Evolutionary conservation across 805 yeast genomes (phyloP).

Genomic region (Wickerhamomyces queroliae): DNA sequence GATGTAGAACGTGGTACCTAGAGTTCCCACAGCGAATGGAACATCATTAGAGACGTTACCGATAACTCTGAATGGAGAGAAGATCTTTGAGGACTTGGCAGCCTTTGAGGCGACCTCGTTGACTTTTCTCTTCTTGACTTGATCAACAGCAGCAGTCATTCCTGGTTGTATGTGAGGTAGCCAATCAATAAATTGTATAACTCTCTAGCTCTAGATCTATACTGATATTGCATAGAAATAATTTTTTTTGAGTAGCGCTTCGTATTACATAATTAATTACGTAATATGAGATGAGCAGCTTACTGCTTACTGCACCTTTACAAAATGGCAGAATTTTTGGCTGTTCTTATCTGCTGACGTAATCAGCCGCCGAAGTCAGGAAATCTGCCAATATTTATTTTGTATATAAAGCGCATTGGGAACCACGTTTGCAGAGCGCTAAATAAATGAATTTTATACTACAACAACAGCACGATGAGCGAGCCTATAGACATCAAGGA

Average conservation of each 20-base stretch:
- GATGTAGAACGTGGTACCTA: conserved; percentile 82
- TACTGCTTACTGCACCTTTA: too few relatives aligned
- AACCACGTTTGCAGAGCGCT: neutral
- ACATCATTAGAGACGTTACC: conserved; percentile 85
- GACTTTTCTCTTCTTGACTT: conserved; percentile 14
- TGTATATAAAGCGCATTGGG: too few relatives aligned
- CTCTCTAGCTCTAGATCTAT: too few relatives aligned
- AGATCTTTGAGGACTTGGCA: conserved; percentile 46
- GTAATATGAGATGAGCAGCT: too few relatives aligned
- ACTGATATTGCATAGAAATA: too few relatives aligned
- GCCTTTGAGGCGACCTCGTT: conserved; percentile 2
- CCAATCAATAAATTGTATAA: too few relatives aligned
- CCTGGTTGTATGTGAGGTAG: neutral
- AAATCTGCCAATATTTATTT: too few relatives aligned
- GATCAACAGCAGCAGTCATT: conserved; percentile 2
- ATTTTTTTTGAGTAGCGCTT: too few relatives aligned
- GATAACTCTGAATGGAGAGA: conserved; percentile 81
- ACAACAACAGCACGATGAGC: conserved; percentile 8
- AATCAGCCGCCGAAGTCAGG: too few relatives aligned
- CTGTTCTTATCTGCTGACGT: too few relatives aligned
- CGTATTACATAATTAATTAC: too few relatives aligned
- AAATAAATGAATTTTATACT: neutral
- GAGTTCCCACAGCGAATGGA: conserved; percentile 84
- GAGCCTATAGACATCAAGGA: conserved; percentile 18
- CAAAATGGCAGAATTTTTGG: too few relatives aligned